Evolutionary conservation across 306 rosid genomes (phyloP).

Genomic region (Hippophae rhamnoides): DNA sequence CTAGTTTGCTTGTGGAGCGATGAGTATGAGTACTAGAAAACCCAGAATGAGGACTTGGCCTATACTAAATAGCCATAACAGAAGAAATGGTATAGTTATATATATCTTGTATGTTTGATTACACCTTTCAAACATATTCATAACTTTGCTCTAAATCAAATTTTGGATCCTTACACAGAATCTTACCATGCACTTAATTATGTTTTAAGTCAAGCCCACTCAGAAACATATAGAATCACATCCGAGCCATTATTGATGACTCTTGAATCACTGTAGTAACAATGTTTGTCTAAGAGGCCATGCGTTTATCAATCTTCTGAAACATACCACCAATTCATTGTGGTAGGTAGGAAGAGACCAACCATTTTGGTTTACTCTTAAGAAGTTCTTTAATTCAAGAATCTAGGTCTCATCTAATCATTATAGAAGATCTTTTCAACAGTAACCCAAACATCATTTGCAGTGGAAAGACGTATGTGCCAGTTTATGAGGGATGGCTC

Average conservation of each 20-base stretch:
- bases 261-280: neutral
- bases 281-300: neutral
- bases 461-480: too few relatives aligned
- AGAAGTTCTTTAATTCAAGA: slow-evolving; percentile 1
- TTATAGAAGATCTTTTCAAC: too few relatives aligned
- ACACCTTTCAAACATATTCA: too few relatives aligned
- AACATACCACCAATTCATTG: neutral
- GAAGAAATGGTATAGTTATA: too few relatives aligned
- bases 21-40: too few relatives aligned
- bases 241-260: too few relatives aligned
- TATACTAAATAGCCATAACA: too few relatives aligned
- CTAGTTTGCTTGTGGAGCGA: too few relatives aligned
- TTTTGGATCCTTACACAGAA: neutral
- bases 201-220: neutral
- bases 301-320: neutral
- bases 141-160: neutral
- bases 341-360: neutral
- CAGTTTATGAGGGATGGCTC: too few relatives aligned
- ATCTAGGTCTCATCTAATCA: neutral
- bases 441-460: too few relatives aligned
- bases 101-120: too few relatives aligned
- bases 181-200: neutral
- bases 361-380: neutral
- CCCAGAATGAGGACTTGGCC: too few relatives aligned
- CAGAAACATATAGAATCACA: neutral